phyloP scores from a whole-genome alignment of 805 yeast genomes.

The Nakazawaea ishiwadae region DNA sequence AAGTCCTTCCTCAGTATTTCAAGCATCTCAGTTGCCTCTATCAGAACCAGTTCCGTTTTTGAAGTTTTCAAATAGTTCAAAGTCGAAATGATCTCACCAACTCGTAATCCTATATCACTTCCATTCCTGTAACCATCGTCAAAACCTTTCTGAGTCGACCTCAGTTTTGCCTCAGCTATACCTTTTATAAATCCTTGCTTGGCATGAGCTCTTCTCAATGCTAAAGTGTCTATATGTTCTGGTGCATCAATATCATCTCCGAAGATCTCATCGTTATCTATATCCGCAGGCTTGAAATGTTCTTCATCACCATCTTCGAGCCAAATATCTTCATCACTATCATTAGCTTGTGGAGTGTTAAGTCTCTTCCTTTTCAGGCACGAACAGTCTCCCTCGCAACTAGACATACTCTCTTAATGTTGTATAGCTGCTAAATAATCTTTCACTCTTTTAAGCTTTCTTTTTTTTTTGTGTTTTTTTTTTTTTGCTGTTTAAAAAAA shows the following conservation, averaged over 20 bases:
- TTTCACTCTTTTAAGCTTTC: too few species aligned
- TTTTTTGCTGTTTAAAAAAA: too few species aligned
- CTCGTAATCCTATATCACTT: slow-evolving; percentile 57
- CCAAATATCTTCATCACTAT: slow-evolving; percentile 28
- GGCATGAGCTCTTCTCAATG: slow-evolving; percentile 55
- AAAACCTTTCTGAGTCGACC: slow-evolving; percentile 72
- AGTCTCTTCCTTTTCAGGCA: slow-evolving; percentile 1
- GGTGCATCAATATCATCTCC: slow-evolving; percentile 26
- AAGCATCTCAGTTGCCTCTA: slow-evolving; percentile 13
- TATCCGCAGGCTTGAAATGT: slow-evolving; percentile 19
- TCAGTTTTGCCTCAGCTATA: slow-evolving; percentile 60
- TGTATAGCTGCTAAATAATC: too few species aligned
- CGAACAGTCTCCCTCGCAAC: slow-evolving; percentile 2
- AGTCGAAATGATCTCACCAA: slow-evolving; percentile 61
- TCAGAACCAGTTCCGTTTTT: slow-evolving; percentile 1
- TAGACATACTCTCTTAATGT: too few species aligned
- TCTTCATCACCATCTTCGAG: slow-evolving; percentile 27
- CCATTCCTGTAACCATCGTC: slow-evolving; percentile 78
- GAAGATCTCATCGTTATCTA: slow-evolving; percentile 27
- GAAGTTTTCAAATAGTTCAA: slow-evolving; percentile 19
- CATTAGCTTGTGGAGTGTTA: slow-evolving; percentile 10
- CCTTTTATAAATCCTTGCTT: slow-evolving; percentile 88
- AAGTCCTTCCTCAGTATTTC: slow-evolving; percentile 47
- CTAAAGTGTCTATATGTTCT: slow-evolving; percentile 21
- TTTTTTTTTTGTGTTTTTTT: too few species aligned